These are phyloP conservation scores for Rostrohypoxylon terebratum DNA, from an alignment of 495 filamentous ascomycete species.

Conservation along the genomic window DNA sequence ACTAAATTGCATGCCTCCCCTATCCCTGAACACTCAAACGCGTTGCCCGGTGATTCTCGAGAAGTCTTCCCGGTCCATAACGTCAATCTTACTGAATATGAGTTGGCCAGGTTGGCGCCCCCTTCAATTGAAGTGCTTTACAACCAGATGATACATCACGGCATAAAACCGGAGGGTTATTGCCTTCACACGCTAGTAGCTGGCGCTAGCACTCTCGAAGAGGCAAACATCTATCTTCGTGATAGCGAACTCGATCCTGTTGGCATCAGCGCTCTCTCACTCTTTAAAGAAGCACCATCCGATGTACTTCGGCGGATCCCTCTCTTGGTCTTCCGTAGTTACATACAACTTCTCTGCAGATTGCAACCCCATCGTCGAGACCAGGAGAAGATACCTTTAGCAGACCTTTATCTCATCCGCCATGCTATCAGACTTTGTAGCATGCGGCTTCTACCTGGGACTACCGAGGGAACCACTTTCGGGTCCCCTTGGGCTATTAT, in stretches of 20 bases:
- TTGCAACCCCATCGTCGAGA: conserved; percentile 38
- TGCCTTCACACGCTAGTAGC: conserved; percentile 53
- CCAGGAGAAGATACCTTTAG: conserved; percentile 16
- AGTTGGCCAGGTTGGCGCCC: conserved; percentile 55
- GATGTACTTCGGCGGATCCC: conserved; percentile 41
- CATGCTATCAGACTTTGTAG: conserved; percentile 46
- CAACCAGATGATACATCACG: conserved; percentile 51
- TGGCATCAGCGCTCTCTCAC: conserved; percentile 17
- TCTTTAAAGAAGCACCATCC: conserved; percentile 35
- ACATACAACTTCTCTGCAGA: conserved; percentile 55
- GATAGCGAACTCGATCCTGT: conserved; percentile 49
- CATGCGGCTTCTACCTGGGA: conserved; percentile 33
- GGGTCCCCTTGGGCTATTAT: conserved; percentile 44
- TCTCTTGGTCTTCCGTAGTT: conserved; percentile 50
- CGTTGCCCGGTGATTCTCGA: conserved; percentile 55
- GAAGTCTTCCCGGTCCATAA: conserved; percentile 54
- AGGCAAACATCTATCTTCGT: conserved; percentile 51
- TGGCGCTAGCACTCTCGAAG: conserved; percentile 49
- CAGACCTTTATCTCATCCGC: conserved; percentile 36
- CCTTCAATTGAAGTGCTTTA: conserved; percentile 55
- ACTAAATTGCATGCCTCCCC: conserved; percentile 52
- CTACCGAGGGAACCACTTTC: conserved; percentile 47
- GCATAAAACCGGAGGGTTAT: conserved; percentile 50
- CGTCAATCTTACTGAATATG: conserved; percentile 57
- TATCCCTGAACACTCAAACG: conserved; percentile 16